phyloP scores from a whole-genome alignment of 2,329 filamentous ascomycete species.

The Mariannaea elegans region DNA sequence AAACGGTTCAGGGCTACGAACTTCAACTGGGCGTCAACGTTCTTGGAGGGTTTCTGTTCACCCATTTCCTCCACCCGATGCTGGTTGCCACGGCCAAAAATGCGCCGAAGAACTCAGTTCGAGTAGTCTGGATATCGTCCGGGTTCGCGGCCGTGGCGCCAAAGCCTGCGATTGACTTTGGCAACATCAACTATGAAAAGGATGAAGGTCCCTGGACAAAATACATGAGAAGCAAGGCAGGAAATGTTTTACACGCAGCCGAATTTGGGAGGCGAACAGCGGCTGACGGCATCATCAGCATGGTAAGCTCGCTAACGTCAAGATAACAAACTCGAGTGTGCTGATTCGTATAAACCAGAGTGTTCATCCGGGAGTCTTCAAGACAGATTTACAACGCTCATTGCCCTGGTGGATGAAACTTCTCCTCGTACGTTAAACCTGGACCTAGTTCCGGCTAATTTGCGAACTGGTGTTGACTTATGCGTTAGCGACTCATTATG shows the following conservation, averaged over 20 bases:
- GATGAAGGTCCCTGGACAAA: slow-evolving; percentile 22
- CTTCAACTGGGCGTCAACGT: slow-evolving; percentile 52
- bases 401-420: neutral
- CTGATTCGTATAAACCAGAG: neutral
- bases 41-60: slow-evolving; percentile 51
- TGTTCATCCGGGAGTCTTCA: slow-evolving; percentile 23
- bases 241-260: slow-evolving; percentile 33
- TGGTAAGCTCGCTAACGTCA: neutral
- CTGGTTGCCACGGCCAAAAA: slow-evolving; percentile 42
- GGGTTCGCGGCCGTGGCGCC: slow-evolving; percentile 6
- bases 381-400: slow-evolving; percentile 19
- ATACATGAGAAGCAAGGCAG: slow-evolving; percentile 41
- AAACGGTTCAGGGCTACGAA: slow-evolving; percentile 51
- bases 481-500: neutral
- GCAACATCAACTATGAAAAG: slow-evolving; percentile 34
- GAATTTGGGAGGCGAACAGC: slow-evolving; percentile 38
- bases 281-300: slow-evolving; percentile 17
- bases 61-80: slow-evolving; percentile 35
- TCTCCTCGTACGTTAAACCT: slow-evolving; percentile 8
- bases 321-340: neutral
- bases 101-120: slow-evolving; percentile 39
- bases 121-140: slow-evolving; percentile 43
- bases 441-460: neutral
- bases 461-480: neutral
- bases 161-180: slow-evolving; percentile 7